Percentiles rank a stretch among this genome's conserved stretches.
phyloP scores from a whole-genome alignment of 2,329 filamentous ascomycete genomes.

The Colletotrichum simmondsii region DNA sequence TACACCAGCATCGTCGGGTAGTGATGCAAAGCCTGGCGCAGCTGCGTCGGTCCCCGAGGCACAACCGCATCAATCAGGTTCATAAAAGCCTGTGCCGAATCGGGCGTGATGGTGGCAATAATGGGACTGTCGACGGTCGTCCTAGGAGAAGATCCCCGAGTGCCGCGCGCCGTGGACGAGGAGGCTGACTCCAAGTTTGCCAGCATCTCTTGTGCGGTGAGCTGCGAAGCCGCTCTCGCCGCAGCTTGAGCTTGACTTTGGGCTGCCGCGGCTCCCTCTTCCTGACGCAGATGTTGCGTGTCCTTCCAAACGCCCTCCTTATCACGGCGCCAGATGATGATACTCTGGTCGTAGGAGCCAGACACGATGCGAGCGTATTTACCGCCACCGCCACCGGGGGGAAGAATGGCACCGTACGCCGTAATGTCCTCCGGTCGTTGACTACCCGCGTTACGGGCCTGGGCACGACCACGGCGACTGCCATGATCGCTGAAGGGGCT shows the following conservation, averaged over 20 bases:
- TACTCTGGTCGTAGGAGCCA: slow-evolving; percentile 94
- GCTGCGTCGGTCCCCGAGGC: slow-evolving; percentile 57
- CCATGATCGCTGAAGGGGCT: slow-evolving; percentile 29
- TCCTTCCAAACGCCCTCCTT: slow-evolving; percentile 86
- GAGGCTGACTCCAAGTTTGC: not conserved
- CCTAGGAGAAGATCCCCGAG: slow-evolving; percentile 36
- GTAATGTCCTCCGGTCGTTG: slow-evolving; percentile 79
- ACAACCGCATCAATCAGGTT: slow-evolving; percentile 65
- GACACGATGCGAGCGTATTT: slow-evolving; percentile 95
- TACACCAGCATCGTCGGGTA: slow-evolving; percentile 62
- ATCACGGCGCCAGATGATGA: slow-evolving; percentile 94
- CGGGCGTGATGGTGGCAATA: slow-evolving; percentile 43
- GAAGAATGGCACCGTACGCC: slow-evolving; percentile 85
- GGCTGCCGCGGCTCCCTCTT: slow-evolving; percentile 71
- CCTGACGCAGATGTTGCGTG: slow-evolving; percentile 79
- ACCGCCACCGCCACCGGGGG: slow-evolving; percentile 89
- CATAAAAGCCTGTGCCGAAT: slow-evolving; percentile 54
- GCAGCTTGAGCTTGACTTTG: slow-evolving; percentile 34
- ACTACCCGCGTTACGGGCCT: slow-evolving; percentile 75
- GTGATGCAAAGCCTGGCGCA: slow-evolving; percentile 56
- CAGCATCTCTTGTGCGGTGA: slow-evolving; percentile 5
- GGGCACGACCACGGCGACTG: slow-evolving; percentile 44
- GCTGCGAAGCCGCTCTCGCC: slow-evolving; percentile 12
- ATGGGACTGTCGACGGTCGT: slow-evolving; percentile 42
- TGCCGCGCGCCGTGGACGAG: slow-evolving; percentile 9